Base-by-base conservation (phyloP, 495 filamentous ascomycete species). In the Friedmanniomyces simplex region DNA sequence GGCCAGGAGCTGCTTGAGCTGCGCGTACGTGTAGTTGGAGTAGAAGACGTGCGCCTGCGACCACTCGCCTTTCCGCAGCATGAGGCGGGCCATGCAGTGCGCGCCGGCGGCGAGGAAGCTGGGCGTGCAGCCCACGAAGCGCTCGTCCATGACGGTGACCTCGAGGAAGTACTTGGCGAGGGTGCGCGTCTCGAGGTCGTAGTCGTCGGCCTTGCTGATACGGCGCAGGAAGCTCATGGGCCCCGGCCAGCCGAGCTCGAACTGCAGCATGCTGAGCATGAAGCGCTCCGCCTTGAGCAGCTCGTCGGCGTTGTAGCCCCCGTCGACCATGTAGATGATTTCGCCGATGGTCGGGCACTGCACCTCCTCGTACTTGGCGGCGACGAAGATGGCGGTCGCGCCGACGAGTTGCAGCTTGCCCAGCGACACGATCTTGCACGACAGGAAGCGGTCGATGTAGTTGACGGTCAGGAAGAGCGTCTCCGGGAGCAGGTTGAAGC, bases 171-270 rank as follows among this genome's bases (percentile, higher is more conserved):
- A 98, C 76, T 98, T 98, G 61, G 93, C 91, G 28, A 98, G 78
- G 5, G 94, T 97, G 21, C 93, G 82, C 21, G 90, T 96, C 73
- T 98, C 90, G 50, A 95, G 75, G 66, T 97, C 91, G 68, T 97
- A 98, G 67, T 96, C 91, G 70, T 98, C 93, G 16, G 93, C 93
- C 74, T 97, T 98, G 82, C 93, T 97, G 69, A 96, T 91, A 54
- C 90, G 82, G 52, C 93, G 79, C 50, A 98, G 76, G 74, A 97
- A 98, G 73, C 90, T 96, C 91, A 98, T 95, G 1, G 93, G 93
- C 45, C 93, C 94, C 11, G 93, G 93, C 86, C 87, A 98, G 28
- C 93, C 94, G 24, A 98, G 81, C 67, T 95, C 88, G 66, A 94
- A 98, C 59, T 90, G 80, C 41, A 98, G 78, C 83, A 96, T 94